phyloP scores from a whole-genome alignment of 1,284 basidiomycete genomes.

The Ustilago bromivora region DNA sequence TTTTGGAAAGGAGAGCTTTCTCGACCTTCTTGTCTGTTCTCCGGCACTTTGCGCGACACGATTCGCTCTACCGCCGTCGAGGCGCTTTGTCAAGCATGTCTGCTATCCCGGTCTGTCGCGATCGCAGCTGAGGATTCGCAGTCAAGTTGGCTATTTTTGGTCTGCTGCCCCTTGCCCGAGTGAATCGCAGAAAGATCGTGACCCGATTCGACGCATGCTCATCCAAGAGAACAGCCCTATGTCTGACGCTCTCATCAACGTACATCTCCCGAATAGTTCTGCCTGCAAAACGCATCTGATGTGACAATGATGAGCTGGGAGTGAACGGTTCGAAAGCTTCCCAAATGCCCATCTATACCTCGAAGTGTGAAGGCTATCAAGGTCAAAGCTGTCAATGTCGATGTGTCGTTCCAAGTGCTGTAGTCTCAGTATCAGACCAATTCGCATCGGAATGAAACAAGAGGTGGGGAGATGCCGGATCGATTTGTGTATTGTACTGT shows the following conservation, averaged over 20 bases:
- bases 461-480: neutral
- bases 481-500: neutral
- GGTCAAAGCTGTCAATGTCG: too few species aligned
- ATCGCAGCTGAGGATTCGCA: neutral
- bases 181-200: neutral
- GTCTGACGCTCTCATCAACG: neutral
- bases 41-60: constrained; percentile 27
- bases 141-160: neutral
- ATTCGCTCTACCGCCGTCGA: neutral
- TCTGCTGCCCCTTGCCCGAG: neutral
- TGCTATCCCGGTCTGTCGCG: constrained; percentile 2
- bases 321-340: too few species aligned
- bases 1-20: neutral
- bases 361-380: too few species aligned
- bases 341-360: too few species aligned
- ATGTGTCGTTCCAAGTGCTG: neutral
- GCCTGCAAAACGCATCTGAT: neutral
- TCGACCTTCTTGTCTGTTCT: too few species aligned
- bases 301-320: too few species aligned
- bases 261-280: neutral
- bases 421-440: too few species aligned
- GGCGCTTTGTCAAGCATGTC: neutral
- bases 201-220: neutral
- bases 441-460: too few species aligned
- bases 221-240: neutral